A percentile compares a stretch with the other conserved stretches of the same genome.
These are phyloP conservation scores for Graphilbum ipis-grandicollis DNA, from an alignment of 2,329 filamentous ascomycete genomes.

Conservation along the genomic window DNA sequence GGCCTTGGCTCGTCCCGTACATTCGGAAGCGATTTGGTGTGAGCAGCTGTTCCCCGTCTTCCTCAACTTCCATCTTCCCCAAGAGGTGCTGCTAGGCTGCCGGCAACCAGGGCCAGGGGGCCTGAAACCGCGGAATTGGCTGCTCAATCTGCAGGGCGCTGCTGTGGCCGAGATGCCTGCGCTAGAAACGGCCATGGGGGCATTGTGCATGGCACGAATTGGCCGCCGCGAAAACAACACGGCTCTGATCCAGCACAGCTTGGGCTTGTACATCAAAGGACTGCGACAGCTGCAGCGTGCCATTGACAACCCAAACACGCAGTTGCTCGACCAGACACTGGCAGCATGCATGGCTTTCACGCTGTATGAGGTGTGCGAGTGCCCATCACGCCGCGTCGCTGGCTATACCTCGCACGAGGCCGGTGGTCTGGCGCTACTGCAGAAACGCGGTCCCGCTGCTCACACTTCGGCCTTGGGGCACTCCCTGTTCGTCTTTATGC, in stretches of 20 bases:
- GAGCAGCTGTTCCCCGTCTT: conserved; percentile 9
- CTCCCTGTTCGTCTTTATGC: conserved; percentile 8
- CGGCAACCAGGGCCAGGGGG: not conserved
- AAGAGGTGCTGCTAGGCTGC: conserved; percentile 1
- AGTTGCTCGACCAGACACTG: conserved; percentile 7
- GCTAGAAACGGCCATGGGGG: conserved; percentile 6
- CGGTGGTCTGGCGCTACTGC: conserved; percentile 9
- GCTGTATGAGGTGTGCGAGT: conserved; percentile 11
- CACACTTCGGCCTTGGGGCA: conserved; percentile 8
- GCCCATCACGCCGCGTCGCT: conserved; percentile 4
- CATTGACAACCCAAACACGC: conserved; percentile 3
- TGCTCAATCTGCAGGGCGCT: conserved; percentile 4
- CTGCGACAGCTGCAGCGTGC: conserved; percentile 7
- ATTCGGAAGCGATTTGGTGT: conserved; percentile 5
- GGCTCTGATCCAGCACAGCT: conserved; percentile 7
- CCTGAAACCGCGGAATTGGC: conserved; percentile 7
- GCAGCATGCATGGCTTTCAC: conserved; percentile 9
- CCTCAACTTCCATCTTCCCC: conserved; percentile 5
- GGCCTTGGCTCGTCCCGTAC: no score
- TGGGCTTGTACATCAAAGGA: conserved; percentile 6
- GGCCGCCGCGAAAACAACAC: conserved; percentile 3
- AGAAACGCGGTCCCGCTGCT: conserved; percentile 9
- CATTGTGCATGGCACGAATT: conserved; percentile 7
- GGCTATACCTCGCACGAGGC: conserved; percentile 10
- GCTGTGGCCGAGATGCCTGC: conserved; percentile 3